A percentile compares a stretch with the other conserved stretches of the same genome.
Conservation (phyloP, 805 yeast species). For the Teunomyces pallodes region DNA sequence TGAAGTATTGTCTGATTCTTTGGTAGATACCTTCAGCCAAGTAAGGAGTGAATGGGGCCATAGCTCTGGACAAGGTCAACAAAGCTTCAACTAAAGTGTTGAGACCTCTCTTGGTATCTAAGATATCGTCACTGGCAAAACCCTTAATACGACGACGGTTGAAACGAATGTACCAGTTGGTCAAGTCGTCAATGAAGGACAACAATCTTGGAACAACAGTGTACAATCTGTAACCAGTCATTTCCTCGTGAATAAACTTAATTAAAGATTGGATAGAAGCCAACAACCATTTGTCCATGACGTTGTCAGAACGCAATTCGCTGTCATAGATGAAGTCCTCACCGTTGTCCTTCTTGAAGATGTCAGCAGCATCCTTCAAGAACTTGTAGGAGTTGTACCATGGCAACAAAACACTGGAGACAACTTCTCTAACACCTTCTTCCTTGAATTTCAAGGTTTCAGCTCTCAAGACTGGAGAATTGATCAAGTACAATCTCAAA, state of each 20-base stretch:
- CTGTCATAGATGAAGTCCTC: slow-evolving; percentile 74
- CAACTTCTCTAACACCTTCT: slow-evolving; percentile 98
- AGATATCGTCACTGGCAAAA: slow-evolving; percentile 65
- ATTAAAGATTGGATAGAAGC: slow-evolving; percentile 95
- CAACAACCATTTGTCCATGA: slow-evolving; percentile 96
- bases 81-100: slow-evolving; percentile 90
- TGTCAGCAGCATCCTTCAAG: slow-evolving; percentile 88
- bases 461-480: slow-evolving; percentile 95
- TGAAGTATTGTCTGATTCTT: slow-evolving; percentile 61
- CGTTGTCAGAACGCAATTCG: slow-evolving; percentile 65
- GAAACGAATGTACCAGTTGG: slow-evolving; percentile 98
- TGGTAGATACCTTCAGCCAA: slow-evolving; percentile 87
- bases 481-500: slow-evolving; percentile 88
- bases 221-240: slow-evolving; percentile 85
- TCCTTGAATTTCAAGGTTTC: slow-evolving; percentile 96
- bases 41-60: slow-evolving; percentile 99
- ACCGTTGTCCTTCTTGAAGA: slow-evolving; percentile 72
- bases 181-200: slow-evolving; percentile 85
- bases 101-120: slow-evolving; percentile 81
- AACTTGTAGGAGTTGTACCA: slow-evolving; percentile 99
- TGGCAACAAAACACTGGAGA: slow-evolving; percentile 91
- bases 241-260: slow-evolving; percentile 81
- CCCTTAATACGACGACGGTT: slow-evolving; percentile 98
- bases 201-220: slow-evolving; percentile 94
- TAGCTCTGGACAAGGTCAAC: slow-evolving; percentile 84